Evolutionary conservation across 306 rosid genomes (phyloP).

Genomic region (Heteromeles arbutifolia): DNA sequence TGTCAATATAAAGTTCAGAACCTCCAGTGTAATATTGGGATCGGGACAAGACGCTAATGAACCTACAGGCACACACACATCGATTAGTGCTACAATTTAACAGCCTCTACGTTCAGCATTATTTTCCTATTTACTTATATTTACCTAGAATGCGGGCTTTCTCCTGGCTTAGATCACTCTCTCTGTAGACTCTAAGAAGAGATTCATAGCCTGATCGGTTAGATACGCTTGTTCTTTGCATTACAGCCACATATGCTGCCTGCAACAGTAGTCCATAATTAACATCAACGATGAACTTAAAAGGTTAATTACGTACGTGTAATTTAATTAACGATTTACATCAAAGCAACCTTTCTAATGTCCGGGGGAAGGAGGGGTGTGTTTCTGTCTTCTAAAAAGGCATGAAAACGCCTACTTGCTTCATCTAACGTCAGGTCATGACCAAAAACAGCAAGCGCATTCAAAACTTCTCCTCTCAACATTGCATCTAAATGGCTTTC

Average conservation of each 20-base stretch:
- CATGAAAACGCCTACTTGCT: constrained; percentile 67
- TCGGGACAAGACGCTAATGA: constrained; percentile 37
- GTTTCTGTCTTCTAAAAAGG: constrained; percentile 68
- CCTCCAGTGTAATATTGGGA: constrained; percentile 37
- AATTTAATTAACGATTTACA: not conserved
- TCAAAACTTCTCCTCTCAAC: constrained; percentile 90
- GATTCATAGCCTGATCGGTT: constrained; percentile 60
- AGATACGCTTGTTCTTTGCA: constrained; percentile 50
- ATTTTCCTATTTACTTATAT: not conserved
- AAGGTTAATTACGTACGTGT: not conserved
- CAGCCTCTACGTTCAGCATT: not conserved
- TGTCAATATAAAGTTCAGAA: constrained; percentile 38
- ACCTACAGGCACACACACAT: constrained; percentile 12
- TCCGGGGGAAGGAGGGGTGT: constrained; percentile 85
- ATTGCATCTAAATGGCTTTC: constrained; percentile 63
- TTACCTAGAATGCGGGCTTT: constrained; percentile 83
- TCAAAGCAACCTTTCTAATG: constrained; percentile 58
- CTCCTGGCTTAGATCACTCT: constrained; percentile 81
- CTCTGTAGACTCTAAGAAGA: constrained; percentile 69
- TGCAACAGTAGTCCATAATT: constrained; percentile 28
- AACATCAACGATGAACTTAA: constrained; percentile 20
- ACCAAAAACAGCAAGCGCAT: constrained; percentile 66
- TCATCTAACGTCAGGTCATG: constrained; percentile 62
- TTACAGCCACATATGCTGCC: constrained; percentile 76
- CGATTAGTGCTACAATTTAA: too few relatives aligned